phyloP scores from a whole-genome alignment of 257 asterid species.

The Ballota nigra region DNA sequence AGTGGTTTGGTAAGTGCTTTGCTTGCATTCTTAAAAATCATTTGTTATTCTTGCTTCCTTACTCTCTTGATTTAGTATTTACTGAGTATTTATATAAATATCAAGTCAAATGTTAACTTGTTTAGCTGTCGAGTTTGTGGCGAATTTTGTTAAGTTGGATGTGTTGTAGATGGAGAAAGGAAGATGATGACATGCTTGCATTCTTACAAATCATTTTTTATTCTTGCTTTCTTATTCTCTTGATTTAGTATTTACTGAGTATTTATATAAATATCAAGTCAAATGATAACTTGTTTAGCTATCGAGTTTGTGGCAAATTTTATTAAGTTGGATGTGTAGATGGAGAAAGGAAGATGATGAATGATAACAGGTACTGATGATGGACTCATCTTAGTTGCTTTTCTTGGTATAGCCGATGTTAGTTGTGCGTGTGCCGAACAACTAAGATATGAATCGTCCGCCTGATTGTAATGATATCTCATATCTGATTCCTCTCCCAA shows the following conservation, averaged over 20 bases:
- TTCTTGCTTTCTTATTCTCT: too few species aligned
- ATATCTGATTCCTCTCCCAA: conserved; percentile 37
- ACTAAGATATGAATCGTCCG: conserved; percentile 18
- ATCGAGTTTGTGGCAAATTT: too few species aligned
- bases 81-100: too few species aligned
- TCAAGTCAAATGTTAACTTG: neutral
- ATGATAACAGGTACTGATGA: conserved; percentile 46
- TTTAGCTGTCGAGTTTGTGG: too few species aligned
- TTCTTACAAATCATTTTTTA: too few species aligned
- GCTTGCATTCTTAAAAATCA: neutral
- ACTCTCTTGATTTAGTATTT: neutral
- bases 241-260: too few species aligned
- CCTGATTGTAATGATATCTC: conserved; percentile 22
- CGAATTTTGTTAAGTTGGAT: neutral
- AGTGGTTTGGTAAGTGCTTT: conserved; percentile 25
- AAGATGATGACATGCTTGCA: too few species aligned
- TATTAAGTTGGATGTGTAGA: too few species aligned
- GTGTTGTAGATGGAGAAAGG: too few species aligned
- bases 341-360: conserved; percentile 43
- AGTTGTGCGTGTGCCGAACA: conserved; percentile 34
- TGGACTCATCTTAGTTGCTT: conserved; percentile 22
- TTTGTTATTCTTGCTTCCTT: neutral
- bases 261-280: too few species aligned
- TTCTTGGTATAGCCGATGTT: conserved; percentile 39
- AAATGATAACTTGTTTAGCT: too few species aligned